These are phyloP conservation scores for Hanseniaspora clermontiae DNA, from an alignment of 805 yeast genomes.

Conservation along the genomic window DNA sequence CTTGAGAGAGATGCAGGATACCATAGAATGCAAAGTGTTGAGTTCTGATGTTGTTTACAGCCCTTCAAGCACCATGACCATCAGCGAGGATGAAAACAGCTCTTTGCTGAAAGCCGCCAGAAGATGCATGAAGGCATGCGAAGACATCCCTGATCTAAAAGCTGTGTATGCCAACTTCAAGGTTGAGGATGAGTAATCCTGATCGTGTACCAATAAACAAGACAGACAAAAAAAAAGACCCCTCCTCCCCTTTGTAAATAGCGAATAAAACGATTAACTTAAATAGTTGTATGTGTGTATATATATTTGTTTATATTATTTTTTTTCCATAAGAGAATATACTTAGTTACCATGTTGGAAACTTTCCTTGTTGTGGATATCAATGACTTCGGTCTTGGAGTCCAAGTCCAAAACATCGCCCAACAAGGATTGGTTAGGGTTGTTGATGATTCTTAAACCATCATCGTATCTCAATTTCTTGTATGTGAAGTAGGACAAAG, in stretches of 20 bases:
- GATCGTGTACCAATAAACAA: no score
- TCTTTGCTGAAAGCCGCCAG: slow-evolving; percentile 41
- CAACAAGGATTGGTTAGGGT: slow-evolving; percentile 32
- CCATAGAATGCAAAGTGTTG: slow-evolving; percentile 38
- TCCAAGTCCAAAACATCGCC: slow-evolving; percentile 19
- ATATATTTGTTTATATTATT: background rate
- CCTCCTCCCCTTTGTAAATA: background rate
- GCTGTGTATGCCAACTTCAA: slow-evolving; percentile 61
- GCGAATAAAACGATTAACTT: background rate
- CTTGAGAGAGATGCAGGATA: slow-evolving; percentile 42
- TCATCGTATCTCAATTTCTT: slow-evolving; percentile 40
- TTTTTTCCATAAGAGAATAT: background rate
- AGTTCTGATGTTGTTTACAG: slow-evolving; percentile 62
- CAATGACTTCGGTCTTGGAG: slow-evolving; percentile 8
- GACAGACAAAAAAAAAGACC: no score
- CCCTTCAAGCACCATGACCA: slow-evolving; percentile 44
- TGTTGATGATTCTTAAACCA: slow-evolving; percentile 35
- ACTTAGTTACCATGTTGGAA: background rate
- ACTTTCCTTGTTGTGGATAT: slow-evolving; percentile 5
- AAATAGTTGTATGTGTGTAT: background rate
- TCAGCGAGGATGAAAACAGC: slow-evolving; percentile 33
- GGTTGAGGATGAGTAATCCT: slow-evolving; percentile 18
- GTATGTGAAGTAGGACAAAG: slow-evolving; percentile 40
- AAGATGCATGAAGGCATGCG: slow-evolving; percentile 49
- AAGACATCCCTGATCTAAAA: slow-evolving; percentile 74